Evolutionary conservation across 768 basidiomycete genomes (phyloP).

Genomic region (Leucocoprinus birnbaumii): DNA sequence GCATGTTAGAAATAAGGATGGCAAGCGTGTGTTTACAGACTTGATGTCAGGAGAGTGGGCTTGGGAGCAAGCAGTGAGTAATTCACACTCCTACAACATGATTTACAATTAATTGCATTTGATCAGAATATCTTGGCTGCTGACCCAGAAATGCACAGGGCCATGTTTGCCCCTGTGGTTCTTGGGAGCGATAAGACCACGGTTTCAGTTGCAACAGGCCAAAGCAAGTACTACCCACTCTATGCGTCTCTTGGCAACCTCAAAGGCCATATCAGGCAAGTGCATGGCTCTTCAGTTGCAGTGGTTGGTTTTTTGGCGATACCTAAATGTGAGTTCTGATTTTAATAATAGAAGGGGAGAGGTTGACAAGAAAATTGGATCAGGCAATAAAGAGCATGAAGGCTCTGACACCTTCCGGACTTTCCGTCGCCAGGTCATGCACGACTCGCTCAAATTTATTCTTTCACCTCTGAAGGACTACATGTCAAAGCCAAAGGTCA

Average conservation of each 20-base stretch:
- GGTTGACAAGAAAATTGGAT: too few relatives aligned
- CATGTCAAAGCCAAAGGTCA: slow-evolving; percentile 14
- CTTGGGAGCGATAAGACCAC: slow-evolving; percentile 38
- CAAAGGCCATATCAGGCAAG: slow-evolving; percentile 26
- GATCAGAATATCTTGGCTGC: too few relatives aligned
- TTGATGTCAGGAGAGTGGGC: slow-evolving; percentile 39
- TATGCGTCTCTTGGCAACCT: slow-evolving; percentile 31
- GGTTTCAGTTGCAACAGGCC: slow-evolving; percentile 32
- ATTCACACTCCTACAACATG: too few relatives aligned
- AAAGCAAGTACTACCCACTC: slow-evolving; percentile 32
- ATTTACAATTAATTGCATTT: too few relatives aligned
- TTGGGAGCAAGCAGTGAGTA: slow-evolving; percentile 34
- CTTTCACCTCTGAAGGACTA: neutral
- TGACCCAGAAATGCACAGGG: slow-evolving; percentile 10
- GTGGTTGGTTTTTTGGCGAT: slow-evolving; percentile 27
- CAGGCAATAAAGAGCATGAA: neutral
- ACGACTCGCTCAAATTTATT: neutral
- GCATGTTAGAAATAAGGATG: slow-evolving; percentile 12
- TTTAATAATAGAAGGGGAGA: too few relatives aligned
- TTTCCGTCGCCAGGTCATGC: neutral
- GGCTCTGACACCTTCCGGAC: neutral
- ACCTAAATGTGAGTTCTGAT: slow-evolving; percentile 16
- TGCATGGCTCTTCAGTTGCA: slow-evolving; percentile 25
- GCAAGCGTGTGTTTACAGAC: slow-evolving; percentile 25
- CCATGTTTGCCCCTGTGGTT: slow-evolving; percentile 29